Evolutionary conservation across 345 rosid species (phyloP).

Genomic region (Brassica nigra): DNA sequence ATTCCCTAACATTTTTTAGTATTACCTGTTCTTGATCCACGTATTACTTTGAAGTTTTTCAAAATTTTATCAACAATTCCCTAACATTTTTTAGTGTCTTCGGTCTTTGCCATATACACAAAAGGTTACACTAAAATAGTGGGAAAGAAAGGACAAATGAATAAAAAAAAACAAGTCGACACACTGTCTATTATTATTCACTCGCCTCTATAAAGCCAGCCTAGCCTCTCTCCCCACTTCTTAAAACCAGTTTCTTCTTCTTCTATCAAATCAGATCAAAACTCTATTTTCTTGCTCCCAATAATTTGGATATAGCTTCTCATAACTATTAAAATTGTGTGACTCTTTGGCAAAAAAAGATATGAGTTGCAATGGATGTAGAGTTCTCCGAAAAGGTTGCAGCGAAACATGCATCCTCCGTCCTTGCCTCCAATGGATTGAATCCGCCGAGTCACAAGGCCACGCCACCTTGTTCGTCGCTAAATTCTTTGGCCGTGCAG

Average conservation of each 20-base stretch:
- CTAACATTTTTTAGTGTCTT: neutral
- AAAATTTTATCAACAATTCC: neutral
- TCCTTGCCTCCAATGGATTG: conserved; percentile 90
- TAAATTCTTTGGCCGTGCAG: conserved; percentile 97
- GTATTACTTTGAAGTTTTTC: neutral
- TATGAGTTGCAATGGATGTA: conserved; percentile 91
- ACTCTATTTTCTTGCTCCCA: neutral
- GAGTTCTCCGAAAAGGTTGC: conserved; percentile 91
- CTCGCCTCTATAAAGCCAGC: conserved; percentile 33
- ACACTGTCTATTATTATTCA: conserved; percentile 31
- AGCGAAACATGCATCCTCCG: conserved; percentile 87
- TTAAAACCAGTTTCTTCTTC: neutral
- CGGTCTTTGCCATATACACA: conserved; percentile 1
- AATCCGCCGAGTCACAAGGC: conserved; percentile 82
- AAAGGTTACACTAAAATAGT: neutral
- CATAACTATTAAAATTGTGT: neutral
- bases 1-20: neutral
- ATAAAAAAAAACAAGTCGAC: conserved; percentile 39
- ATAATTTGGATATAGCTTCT: neutral
- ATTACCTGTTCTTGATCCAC: neutral
- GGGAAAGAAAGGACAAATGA: conserved; percentile 30
- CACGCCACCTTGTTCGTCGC: conserved; percentile 96
- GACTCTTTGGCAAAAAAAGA: neutral
- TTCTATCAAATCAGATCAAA: neutral
- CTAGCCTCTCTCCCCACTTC: conserved; percentile 18